These are phyloP conservation scores for Solanum bukasovii DNA, from an alignment of 257 asterid species.

Conservation along the genomic window DNA sequence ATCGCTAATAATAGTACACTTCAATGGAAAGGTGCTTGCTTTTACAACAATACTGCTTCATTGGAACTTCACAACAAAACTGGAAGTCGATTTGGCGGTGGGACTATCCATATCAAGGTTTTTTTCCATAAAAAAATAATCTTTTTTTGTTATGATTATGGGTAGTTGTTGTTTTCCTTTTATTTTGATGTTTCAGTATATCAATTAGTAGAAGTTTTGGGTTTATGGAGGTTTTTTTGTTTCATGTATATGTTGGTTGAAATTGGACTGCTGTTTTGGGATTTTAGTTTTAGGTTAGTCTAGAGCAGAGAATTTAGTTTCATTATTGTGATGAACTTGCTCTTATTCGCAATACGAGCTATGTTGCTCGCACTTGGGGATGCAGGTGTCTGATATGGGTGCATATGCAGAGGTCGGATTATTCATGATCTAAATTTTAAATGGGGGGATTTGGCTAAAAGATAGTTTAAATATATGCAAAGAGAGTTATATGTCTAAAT, in stretches of 20 bases:
- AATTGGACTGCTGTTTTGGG: neutral
- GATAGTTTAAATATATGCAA: neutral
- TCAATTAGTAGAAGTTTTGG: neutral
- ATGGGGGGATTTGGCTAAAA: neutral
- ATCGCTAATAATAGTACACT: slow-evolving; percentile 17
- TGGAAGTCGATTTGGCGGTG: slow-evolving; percentile 65
- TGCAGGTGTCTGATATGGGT: neutral
- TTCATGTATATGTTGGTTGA: neutral
- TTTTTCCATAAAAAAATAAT: neutral
- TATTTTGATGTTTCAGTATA: neutral
- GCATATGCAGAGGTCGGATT: neutral
- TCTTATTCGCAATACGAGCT: neutral
- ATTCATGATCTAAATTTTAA: neutral
- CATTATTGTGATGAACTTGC: neutral
- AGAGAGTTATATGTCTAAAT: neutral
- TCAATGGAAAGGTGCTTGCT: slow-evolving; percentile 80
- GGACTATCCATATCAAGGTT: slow-evolving; percentile 80
- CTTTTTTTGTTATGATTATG: neutral
- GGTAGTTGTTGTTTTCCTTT: neutral
- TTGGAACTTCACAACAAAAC: slow-evolving; percentile 59
- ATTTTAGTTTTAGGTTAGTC: neutral
- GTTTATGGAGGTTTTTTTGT: neutral
- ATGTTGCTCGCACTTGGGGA: neutral
- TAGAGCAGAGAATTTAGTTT: neutral
- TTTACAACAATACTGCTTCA: slow-evolving; percentile 58